Evolutionary conservation across 179 eudicot species (phyloP).

Genomic region (Nepenthes alata): DNA sequence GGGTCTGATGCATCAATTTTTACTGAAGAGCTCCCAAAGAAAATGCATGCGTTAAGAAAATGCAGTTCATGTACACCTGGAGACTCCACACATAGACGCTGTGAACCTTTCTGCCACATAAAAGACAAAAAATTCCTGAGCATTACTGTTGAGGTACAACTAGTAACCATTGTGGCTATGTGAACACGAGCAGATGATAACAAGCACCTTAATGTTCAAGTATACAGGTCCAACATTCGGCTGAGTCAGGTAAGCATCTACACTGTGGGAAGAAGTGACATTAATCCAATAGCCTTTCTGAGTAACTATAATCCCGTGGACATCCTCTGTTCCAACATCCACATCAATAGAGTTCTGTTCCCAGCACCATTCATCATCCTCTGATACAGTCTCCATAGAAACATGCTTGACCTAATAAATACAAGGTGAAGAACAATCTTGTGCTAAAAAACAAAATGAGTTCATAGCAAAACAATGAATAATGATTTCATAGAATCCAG

Average conservation of each 20-base stretch:
- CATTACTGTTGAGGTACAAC: not conserved
- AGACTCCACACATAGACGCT: conserved; percentile 65
- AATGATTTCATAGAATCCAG: no score
- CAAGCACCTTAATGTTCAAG: conserved; percentile 61
- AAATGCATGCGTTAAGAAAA: conserved; percentile 78
- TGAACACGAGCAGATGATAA: not conserved
- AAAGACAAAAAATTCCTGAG: conserved; percentile 1
- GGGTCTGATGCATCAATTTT: conserved; percentile 57
- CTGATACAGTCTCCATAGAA: conserved; percentile 21
- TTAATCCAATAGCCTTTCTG: conserved; percentile 87
- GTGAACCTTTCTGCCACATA: conserved; percentile 72
- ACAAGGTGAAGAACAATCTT: not conserved
- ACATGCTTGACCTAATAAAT: conserved; percentile 54
- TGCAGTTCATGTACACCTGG: conserved; percentile 83
- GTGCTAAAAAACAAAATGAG: no score
- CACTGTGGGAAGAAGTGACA: conserved; percentile 70
- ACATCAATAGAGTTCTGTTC: conserved; percentile 52
- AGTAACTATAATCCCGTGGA: conserved; percentile 49
- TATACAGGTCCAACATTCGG: conserved; percentile 52
- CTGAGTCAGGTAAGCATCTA: conserved; percentile 58
- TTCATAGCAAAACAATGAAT: no score
- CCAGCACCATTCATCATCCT: conserved; percentile 94
- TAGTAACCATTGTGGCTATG: not conserved
- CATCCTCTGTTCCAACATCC: conserved; percentile 65
- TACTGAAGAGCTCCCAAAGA: conserved; percentile 60